These are phyloP conservation scores for Xylaria sp. DNA, from an alignment of 2,329 filamentous ascomycete genomes.

Conservation along the genomic window DNA sequence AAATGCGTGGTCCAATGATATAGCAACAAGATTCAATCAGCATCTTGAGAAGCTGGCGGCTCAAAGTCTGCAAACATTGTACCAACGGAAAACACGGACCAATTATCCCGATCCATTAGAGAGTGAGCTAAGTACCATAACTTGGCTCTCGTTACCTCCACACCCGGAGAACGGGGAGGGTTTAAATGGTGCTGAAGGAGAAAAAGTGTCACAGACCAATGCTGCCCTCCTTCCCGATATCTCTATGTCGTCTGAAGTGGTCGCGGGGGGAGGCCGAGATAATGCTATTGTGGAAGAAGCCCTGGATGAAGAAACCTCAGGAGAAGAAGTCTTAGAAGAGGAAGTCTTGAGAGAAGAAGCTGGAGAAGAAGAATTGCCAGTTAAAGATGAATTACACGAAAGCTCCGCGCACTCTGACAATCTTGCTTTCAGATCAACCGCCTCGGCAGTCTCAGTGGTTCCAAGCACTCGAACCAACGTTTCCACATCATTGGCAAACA, in stretches of 20 bases:
- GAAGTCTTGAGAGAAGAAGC: too few species aligned
- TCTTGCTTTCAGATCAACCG: neutral
- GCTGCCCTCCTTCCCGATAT: neutral
- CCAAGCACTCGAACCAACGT: neutral
- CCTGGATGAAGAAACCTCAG: too few species aligned
- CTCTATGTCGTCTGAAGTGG: neutral
- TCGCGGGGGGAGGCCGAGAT: neutral
- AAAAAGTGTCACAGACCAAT: neutral
- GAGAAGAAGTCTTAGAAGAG: too few species aligned
- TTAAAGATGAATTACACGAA: neutral
- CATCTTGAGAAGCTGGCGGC: conserved; percentile 22
- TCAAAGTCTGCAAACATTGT: conserved; percentile 32
- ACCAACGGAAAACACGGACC: conserved; percentile 14
- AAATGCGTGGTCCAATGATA: conserved; percentile 2
- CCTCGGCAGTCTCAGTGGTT: neutral
- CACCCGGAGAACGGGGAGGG: neutral
- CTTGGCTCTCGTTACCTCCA: conserved; percentile 8
- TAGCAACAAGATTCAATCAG: conserved; percentile 32
- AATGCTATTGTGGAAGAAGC: neutral
- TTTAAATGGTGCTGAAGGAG: neutral
- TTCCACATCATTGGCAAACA: neutral
- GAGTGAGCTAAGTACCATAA: conserved; percentile 32
- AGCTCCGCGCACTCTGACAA: neutral
- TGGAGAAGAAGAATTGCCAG: neutral
- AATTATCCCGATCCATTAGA: conserved; percentile 36